Conservation (phyloP, 768 basidiomycete species). For the Artomyces pyxidatus region DNA sequence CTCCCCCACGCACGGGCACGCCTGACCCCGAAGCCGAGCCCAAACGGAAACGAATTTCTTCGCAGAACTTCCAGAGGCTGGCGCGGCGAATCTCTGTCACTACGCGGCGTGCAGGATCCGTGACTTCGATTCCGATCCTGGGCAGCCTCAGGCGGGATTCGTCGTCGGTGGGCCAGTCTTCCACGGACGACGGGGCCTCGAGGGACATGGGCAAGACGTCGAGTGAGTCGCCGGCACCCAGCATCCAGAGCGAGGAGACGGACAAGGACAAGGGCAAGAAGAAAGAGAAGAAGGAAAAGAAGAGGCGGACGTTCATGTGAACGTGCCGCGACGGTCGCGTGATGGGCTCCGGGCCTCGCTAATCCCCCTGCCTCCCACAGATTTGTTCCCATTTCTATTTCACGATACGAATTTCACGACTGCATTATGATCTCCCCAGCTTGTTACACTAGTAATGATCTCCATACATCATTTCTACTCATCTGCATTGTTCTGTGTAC, state of each 20-base stretch:
- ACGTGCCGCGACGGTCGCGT: not conserved
- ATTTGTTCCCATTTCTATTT: not conserved
- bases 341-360: no score
- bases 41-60: conserved; percentile 73
- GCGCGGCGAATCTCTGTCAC: conserved; percentile 66
- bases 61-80: conserved; percentile 79
- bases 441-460: conserved; percentile 18
- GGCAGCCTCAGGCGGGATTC: conserved; percentile 45
- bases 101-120: conserved; percentile 43
- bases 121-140: conserved; percentile 35
- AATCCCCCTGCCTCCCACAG: not conserved
- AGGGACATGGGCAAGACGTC: not conserved
- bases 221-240: conserved; percentile 48
- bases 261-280: conserved; percentile 34
- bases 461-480: not conserved
- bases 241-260: conserved; percentile 41
- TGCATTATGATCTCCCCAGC: not conserved
- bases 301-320: conserved; percentile 43
- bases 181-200: conserved; percentile 5
- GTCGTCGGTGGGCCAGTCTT: conserved; percentile 23
- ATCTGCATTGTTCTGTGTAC: not conserved
- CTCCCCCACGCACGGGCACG: conserved; percentile 61
- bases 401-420: not conserved
- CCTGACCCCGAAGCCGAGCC: conserved; percentile 69
- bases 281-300: conserved; percentile 54